Conservation (phyloP, 345 rosid genomes). For the Dimocarpus longan region DNA sequence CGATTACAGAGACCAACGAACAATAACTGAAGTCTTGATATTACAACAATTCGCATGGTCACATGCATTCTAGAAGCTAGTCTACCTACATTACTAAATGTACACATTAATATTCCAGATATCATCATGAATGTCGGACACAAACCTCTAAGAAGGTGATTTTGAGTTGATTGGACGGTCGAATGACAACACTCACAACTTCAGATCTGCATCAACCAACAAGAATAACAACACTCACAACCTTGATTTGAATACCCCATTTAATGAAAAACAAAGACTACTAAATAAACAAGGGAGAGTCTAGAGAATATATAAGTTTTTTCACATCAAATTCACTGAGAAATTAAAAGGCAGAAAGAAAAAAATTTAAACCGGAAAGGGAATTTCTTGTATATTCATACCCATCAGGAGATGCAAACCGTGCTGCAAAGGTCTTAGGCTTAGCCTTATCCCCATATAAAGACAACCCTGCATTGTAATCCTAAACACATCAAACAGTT, state of each 20-base stretch:
- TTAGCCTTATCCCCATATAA: slow-evolving; percentile 94
- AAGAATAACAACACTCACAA: not conserved
- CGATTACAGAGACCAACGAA: not conserved
- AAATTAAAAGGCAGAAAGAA: not conserved
- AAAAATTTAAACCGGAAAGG: not conserved
- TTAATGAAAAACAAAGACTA: too few relatives aligned
- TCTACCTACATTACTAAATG: not conserved
- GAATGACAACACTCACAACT: slow-evolving; percentile 74
- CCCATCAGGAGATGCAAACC: slow-evolving; percentile 90
- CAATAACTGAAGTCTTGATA: not conserved
- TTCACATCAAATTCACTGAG: not conserved
- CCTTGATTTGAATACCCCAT: too few relatives aligned
- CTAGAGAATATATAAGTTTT: not conserved
- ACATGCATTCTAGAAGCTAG: not conserved
- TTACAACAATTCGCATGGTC: not conserved
- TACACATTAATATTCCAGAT: not conserved
- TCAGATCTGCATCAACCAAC: slow-evolving; percentile 64
- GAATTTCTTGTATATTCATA: slow-evolving; percentile 28
- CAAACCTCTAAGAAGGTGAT: slow-evolving; percentile 94
- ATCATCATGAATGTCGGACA: not conserved
- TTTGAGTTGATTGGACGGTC: slow-evolving; percentile 83
- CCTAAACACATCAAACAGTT: slow-evolving; percentile 42
- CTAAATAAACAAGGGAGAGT: not conserved
- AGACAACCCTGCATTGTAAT: slow-evolving; percentile 78
- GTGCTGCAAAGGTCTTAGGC: slow-evolving; percentile 78